Evolutionary conservation across 2,329 filamentous ascomycete species (phyloP).

Genomic region (Ophiostoma australiae): DNA sequence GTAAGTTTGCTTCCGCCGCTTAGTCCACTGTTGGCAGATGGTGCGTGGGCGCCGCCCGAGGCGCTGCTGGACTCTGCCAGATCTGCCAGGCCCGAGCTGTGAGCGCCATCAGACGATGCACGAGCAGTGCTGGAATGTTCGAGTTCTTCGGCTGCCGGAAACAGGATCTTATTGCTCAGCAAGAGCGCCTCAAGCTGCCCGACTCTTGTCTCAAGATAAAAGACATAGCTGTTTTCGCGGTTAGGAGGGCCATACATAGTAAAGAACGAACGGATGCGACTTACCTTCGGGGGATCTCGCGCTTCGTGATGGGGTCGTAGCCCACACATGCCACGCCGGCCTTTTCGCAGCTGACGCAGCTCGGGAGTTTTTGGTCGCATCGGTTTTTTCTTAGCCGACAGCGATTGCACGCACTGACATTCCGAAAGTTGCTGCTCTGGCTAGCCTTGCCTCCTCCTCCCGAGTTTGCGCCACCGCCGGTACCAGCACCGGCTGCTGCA

Average conservation of each 20-base stretch:
- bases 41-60: background rate
- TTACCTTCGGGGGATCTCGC: conserved; percentile 87
- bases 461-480: conserved; percentile 30
- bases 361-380: conserved; percentile 88
- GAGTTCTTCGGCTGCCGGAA: conserved; percentile 66
- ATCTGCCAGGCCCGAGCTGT: conserved; percentile 25
- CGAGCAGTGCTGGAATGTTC: conserved; percentile 41
- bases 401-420: conserved; percentile 90
- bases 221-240: conserved; percentile 67
- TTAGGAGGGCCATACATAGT: background rate
- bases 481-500: conserved; percentile 31
- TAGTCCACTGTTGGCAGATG: background rate
- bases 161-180: conserved; percentile 62
- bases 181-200: conserved; percentile 77
- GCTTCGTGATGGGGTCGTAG: conserved; percentile 94
- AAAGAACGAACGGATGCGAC: background rate
- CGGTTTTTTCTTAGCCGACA: conserved; percentile 90
- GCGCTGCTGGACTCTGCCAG: background rate
- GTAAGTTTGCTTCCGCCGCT: background rate
- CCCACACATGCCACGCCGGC: conserved; percentile 87
- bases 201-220: conserved; percentile 84
- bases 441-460: conserved; percentile 43
- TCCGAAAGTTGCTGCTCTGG: conserved; percentile 67
- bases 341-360: conserved; percentile 88
- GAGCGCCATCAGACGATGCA: conserved; percentile 18